Evolutionary conservation across 768 basidiomycete genomes (phyloP).

Genomic region (Termitomyces eurrhizus): DNA sequence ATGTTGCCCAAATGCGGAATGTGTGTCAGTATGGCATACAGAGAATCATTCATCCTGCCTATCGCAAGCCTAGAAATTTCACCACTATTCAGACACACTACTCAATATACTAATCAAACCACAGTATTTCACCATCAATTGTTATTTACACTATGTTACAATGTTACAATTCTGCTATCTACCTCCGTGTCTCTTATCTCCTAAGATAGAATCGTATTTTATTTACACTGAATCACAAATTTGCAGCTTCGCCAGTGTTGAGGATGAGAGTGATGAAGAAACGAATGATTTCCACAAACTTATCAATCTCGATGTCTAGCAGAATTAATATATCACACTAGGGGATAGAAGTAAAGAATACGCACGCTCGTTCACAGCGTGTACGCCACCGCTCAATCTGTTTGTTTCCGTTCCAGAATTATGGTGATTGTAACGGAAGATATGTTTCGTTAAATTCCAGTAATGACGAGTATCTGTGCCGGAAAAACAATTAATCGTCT

Average conservation of each 20-base stretch:
- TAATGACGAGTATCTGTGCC: constrained; percentile 53
- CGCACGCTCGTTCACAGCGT: constrained; percentile 73
- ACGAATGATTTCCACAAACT: constrained; percentile 59
- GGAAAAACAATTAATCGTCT: not conserved
- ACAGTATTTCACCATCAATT: not conserved
- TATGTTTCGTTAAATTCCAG: constrained; percentile 54
- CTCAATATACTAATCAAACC: not conserved
- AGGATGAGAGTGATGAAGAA: constrained; percentile 66
- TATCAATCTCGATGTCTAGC: constrained; percentile 44
- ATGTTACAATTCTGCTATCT: no score
- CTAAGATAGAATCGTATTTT: no score
- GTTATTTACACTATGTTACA: not conserved
- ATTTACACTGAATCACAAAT: not conserved
- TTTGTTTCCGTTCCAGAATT: constrained; percentile 30
- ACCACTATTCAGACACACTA: no score
- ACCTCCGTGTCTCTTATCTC: no score
- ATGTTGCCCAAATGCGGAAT: constrained; percentile 6
- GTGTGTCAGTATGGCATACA: not conserved
- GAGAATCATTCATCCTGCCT: not conserved
- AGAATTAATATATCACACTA: not conserved
- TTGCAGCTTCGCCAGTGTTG: constrained; percentile 57
- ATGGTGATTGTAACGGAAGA: constrained; percentile 64
- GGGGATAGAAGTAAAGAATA: constrained; percentile 10
- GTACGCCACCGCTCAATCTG: constrained; percentile 39
- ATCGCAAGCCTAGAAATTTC: no score